Evolutionary conservation across 1,284 basidiomycete species (phyloP), one percentile per base, ranked within the genome.

Genomic region (Cryptococcus sp.): DNA sequence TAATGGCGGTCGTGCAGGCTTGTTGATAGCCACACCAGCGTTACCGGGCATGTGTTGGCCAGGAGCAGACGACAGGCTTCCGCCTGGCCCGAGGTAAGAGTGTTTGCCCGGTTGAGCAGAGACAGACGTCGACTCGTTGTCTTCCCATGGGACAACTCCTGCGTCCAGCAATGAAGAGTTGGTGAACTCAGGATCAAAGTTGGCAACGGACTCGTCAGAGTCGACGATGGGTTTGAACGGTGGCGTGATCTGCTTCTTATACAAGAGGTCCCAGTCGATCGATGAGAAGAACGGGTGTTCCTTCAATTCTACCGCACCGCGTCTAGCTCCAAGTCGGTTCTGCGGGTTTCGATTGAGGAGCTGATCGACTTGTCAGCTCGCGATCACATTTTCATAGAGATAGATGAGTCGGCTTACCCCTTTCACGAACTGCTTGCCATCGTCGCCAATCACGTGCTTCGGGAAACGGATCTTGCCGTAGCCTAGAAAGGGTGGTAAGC

Each of bases 371-470:
- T 25, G 30, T 20, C 30, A n/a, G 35, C n/a, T 11, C n/a, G 42
- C 15, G 3, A 35, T 47, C 17, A 52, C 41, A 17, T 13, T n/a
- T 3, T 11, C 22, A 20, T 41, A 5, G 25, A 30, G 15, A 38
- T n/a, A 1, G 17, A 20, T 10, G 30, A 35, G 30, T 8, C 10
- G 85, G 85, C 90, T 81, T 70, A 94, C 91, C 60, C 93, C 93
- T 80, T 99, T 99, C 73, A 99, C 96, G 69, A 99, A 99, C 80
- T 96, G 91, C 82, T 99, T 99, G 55, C 96, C 96, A 59, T 98
- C 94, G 70, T 99, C 96, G 61, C 89, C 88, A 70, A 99, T 98
- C 35, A 97, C 94, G 71, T 93, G 90, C 27, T 76, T 77, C 30
- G 96, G 96, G 82, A 99, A 99, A 64, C 95, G 86, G 77, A 99